phyloP scores from a whole-genome alignment of 768 basidiomycete species.

The Lactarius akahatsu region DNA sequence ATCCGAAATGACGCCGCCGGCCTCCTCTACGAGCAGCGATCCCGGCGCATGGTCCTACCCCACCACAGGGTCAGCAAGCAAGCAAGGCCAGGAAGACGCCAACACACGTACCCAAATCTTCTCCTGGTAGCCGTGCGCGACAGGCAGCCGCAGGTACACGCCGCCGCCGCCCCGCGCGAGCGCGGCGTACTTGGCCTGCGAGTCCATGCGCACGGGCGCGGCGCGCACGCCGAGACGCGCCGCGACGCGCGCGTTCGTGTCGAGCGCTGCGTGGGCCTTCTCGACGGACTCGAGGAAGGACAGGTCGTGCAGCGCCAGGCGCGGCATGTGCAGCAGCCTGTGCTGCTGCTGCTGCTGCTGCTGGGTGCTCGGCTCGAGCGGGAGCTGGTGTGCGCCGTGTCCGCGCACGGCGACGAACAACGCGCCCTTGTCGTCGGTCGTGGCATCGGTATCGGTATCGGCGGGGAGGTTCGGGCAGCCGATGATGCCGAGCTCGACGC shows the following conservation, averaged over 20 bases:
- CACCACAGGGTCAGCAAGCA: neutral
- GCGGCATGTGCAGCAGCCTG: conserved; percentile 50
- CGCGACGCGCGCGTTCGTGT: conserved; percentile 75
- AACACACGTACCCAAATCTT: conserved; percentile 83
- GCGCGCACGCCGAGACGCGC: conserved; percentile 62
- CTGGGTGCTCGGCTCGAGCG: conserved; percentile 22
- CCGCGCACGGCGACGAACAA: conserved; percentile 87
- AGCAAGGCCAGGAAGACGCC: too few species aligned
- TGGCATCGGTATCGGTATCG: too few species aligned
- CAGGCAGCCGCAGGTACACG: conserved; percentile 78
- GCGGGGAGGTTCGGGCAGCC: conserved; percentile 84
- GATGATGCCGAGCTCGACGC: conserved; percentile 55
- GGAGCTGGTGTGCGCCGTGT: conserved; percentile 76
- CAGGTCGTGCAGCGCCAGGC: conserved; percentile 47
- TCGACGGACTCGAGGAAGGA: conserved; percentile 91
- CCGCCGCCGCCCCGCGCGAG: conserved; percentile 66
- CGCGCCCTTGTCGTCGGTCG: conserved; percentile 57
- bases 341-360: too few species aligned
- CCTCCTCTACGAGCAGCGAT: conserved; percentile 78
- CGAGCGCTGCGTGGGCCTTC: conserved; percentile 86
- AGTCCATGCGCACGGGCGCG: conserved; percentile 83
- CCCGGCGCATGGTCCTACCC: conserved; percentile 88
- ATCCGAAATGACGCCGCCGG: conserved; percentile 87
- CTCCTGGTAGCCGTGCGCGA: conserved; percentile 75
- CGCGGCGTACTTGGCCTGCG: conserved; percentile 92